Evolutionary conservation across 2,329 filamentous ascomycete genomes (phyloP), one percentile per base, ranked within the genome.

Genomic region (Davidsoniella australis): DNA sequence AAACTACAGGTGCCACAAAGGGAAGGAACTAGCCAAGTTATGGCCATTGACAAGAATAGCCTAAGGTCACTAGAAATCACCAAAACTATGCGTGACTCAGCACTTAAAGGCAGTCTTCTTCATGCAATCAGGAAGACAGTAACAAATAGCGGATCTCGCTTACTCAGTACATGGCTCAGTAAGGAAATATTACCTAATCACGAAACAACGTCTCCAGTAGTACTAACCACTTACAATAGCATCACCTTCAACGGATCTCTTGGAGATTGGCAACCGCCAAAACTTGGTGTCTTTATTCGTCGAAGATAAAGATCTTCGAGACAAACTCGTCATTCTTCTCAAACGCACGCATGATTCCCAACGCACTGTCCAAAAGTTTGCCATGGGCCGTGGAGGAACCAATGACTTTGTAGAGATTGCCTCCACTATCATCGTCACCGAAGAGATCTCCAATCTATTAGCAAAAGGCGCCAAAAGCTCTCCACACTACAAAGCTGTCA

Each of bases 41-140:
- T 98, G 85, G 74, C 68, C 46, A 93, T 98, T 56, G 91, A 98
- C 66, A 88, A 82, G 60, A 94, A 88, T 59, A 95, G 83, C 56
- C 73, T 98, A 65, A 76, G 85, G 52, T 85, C 88, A 1, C 71
- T 98, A 4, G 91, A 98, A 63, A 85, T 98, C 55, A 79, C 85
- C 55, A 78, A 80, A 60, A 96, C 91, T 0, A 78, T 94, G 46
- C 76, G 82, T 45, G 89, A 96, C 57, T 80, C 83, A 2, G 64
- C 73, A 17, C 82, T 82, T 38, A 79, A 82, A 55, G 91, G 91
- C 4, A 95, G 88, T 59, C 67, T 98, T 41, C 67, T 98, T 37
- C 87, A 96, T 64, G 83, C 86, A n/a, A 75, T 96, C 47, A 78
- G 88, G 53, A 76, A 82, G 48, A 98, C 91, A 0, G 84, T 87